Base-by-base conservation (phyloP, 331 rosid genomes). In the Malus hybrid region DNA sequence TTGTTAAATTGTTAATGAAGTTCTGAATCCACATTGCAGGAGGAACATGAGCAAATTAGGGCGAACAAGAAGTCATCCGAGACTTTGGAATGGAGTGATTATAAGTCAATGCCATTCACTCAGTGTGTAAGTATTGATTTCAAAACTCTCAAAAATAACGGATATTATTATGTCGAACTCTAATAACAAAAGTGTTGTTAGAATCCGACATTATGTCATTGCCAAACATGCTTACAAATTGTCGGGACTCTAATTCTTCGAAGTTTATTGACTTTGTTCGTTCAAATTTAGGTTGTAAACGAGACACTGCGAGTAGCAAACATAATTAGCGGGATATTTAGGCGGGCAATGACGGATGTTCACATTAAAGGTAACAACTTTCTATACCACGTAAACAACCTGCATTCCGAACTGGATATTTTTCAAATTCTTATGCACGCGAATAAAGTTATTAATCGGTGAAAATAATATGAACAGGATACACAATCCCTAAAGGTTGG, bases 401-500 rank as follows among this genome's bases (percentile, higher is more conserved):
- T 42, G 14, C 48, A 42, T 10, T 42, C 48, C 48, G 14, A 42
- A 10, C 14, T 10, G 14, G 14, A 42, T 42, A 42, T 42, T 42
- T 42, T 42, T 0, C 14, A 42, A 42, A 1, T 42, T 42, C 14
- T 42, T 42, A 42, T 10, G 14, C 48, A 3, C 48, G 48, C 48
- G 14, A 10, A 42, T 10, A 42, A 42, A 42, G 48, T 42, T 42
- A 42, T 42, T 42, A 42, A 42, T 42, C 48, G 14, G 14, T 42
- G 48, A 42, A 10, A 42, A 42, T 10, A 42, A 1, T 10, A 42
- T 3, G 3, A 68, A 60, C 73, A 93, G 98, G 98, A 24, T 89
- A 89, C 70, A 93, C 93, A 54, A 91, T 93, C 82, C 98, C 98
- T 0, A 93, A 89, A 75, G 98, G 98, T 36, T 89, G 96, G 94